Conservation (phyloP, 495 filamentous ascomycete genomes). For the Aspergillus diversus region DNA sequence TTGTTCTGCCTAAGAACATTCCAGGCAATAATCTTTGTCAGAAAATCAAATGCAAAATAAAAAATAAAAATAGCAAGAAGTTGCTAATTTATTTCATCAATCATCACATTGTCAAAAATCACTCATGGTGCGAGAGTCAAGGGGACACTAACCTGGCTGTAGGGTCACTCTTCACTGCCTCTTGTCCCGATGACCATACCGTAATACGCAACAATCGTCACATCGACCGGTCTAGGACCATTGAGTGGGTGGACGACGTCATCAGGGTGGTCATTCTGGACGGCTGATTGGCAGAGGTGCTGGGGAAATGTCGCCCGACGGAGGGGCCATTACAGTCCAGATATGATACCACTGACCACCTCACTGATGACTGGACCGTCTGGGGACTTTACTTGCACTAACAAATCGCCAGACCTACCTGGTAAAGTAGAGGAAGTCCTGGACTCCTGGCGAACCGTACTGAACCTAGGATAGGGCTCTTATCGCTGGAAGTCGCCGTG, state of each 20-base stretch:
- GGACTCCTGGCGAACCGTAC: too few relatives aligned
- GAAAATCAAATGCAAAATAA: conserved; percentile 5
- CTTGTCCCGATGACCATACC: conserved; percentile 23
- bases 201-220: conserved; percentile 22
- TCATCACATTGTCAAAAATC: conserved; percentile 12
- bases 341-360: conserved; percentile 4
- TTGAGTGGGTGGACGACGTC: conserved; percentile 34
- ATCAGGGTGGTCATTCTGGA: conserved; percentile 17
- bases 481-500: too few relatives aligned
- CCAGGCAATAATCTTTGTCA: conserved; percentile 1
- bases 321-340: conserved; percentile 12
- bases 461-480: too few relatives aligned
- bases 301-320: conserved; percentile 14
- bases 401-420: too few relatives aligned
- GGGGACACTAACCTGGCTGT: too few relatives aligned
- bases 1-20: neutral
- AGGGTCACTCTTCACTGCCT: conserved; percentile 8
- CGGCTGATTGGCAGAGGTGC: conserved; percentile 16
- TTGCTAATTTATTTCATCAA: conserved; percentile 5
- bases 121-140: conserved; percentile 3
- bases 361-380: too few relatives aligned
- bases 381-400: too few relatives aligned
- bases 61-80: conserved; percentile 15
- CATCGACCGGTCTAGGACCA: conserved; percentile 40
- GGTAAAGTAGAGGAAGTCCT: too few relatives aligned